phyloP scores from a whole-genome alignment of 208 protist species.

The Crithidia fasciculata region DNA sequence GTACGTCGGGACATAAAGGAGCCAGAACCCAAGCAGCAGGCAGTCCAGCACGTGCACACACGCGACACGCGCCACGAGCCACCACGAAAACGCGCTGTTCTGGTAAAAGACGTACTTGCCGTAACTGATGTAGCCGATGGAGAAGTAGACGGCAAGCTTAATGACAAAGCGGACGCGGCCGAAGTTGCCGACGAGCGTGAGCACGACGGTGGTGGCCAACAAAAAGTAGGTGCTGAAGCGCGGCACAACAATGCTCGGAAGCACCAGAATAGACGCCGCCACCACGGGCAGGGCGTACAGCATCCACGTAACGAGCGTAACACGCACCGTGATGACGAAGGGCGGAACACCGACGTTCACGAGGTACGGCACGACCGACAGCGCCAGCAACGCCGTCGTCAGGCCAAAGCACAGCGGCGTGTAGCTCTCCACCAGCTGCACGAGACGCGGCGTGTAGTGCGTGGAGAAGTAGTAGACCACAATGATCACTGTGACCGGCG shows the following conservation, averaged over 20 bases:
- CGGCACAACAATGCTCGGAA: slow-evolving; percentile 46
- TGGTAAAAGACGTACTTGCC: slow-evolving; percentile 36
- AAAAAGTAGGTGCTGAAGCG: slow-evolving; percentile 55
- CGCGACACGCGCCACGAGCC: slow-evolving; percentile 8
- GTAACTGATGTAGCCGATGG: slow-evolving; percentile 68
- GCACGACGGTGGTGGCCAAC: slow-evolving; percentile 13
- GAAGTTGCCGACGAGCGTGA: slow-evolving; percentile 45
- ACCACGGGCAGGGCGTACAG: slow-evolving; percentile 60
- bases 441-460: slow-evolving; percentile 49
- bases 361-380: slow-evolving; percentile 71
- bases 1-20: slow-evolving; percentile 73
- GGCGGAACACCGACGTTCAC: slow-evolving; percentile 44
- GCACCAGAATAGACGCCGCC: slow-evolving; percentile 25
- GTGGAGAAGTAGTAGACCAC: slow-evolving; percentile 55
- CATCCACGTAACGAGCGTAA: slow-evolving; percentile 49
- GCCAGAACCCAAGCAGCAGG: slow-evolving; percentile 42
- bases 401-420: slow-evolving; percentile 38
- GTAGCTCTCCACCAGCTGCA: slow-evolving; percentile 37
- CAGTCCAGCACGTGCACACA: slow-evolving; percentile 40
- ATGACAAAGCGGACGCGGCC: slow-evolving; percentile 45
- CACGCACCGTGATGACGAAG: slow-evolving; percentile 43
- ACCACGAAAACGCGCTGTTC: slow-evolving; percentile 4
- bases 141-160: slow-evolving; percentile 48
- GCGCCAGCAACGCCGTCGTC: slow-evolving; percentile 35
- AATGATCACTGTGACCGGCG: slow-evolving; percentile 46